A percentile compares a stretch with the other conserved stretches of the same genome.
Conservation (phyloP, 1,284 basidiomycete genomes). For the Irpex lacteus region DNA sequence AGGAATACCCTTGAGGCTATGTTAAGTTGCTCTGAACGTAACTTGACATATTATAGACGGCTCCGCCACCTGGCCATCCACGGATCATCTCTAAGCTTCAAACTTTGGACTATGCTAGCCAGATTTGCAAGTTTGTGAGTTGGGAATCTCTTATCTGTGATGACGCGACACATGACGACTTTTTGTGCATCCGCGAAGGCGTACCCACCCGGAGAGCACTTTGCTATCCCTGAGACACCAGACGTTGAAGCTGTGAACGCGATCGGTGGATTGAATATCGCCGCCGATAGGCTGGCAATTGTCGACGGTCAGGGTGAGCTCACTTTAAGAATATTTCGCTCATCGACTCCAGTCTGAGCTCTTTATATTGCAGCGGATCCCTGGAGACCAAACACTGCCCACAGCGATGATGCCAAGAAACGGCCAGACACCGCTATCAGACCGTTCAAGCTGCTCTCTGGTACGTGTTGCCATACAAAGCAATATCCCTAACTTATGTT, state of each 20-base stretch:
- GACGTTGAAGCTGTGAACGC: constrained; percentile 76
- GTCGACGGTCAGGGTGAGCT: constrained; percentile 75
- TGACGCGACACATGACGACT: background rate
- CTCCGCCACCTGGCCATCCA: constrained; percentile 57
- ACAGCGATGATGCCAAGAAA: constrained; percentile 67
- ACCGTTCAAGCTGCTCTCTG: constrained; percentile 82
- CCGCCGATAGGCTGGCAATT: constrained; percentile 74
- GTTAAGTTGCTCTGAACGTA: background rate
- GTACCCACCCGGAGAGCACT: constrained; percentile 74
- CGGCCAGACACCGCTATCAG: constrained; percentile 66
- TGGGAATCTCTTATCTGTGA: background rate
- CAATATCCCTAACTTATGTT: background rate
- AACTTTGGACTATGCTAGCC: constrained; percentile 72
- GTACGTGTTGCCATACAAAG: constrained; percentile 35
- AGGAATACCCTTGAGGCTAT: background rate
- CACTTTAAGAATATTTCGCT: background rate
- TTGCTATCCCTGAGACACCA: constrained; percentile 65
- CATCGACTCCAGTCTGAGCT: background rate
- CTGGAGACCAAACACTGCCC: constrained; percentile 84
- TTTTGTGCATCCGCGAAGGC: constrained; percentile 40
- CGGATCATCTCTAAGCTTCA: constrained; percentile 72
- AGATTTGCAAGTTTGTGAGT: constrained; percentile 71
- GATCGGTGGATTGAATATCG: constrained; percentile 72
- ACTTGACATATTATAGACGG: constrained; percentile 10
- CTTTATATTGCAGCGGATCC: constrained; percentile 58